Percentiles rank a stretch among this genome's conserved stretches.
Evolutionary conservation across 495 filamentous ascomycete species (phyloP).

Genomic region (Wilcoxina mikolae): DNA sequence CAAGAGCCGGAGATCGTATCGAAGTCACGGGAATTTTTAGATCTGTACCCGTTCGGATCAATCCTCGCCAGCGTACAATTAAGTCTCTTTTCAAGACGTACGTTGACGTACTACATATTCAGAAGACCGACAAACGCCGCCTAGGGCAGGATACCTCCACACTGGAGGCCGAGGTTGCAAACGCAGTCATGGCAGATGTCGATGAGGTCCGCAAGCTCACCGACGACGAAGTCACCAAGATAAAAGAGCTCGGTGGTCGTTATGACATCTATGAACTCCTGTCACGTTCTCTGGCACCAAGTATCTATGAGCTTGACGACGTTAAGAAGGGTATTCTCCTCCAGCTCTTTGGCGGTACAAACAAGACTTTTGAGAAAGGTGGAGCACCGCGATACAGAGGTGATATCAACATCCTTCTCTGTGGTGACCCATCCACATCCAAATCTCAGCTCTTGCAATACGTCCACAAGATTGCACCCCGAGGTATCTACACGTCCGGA

Average conservation of each 20-base stretch:
- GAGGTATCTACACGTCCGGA: constrained; percentile 94
- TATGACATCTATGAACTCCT: constrained; percentile 90
- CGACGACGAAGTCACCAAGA: constrained; percentile 85
- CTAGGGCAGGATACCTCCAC: constrained; percentile 85
- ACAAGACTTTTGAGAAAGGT: constrained; percentile 94
- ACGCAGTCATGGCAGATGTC: constrained; percentile 55
- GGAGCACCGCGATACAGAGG: constrained; percentile 89
- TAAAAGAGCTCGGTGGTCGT: constrained; percentile 63
- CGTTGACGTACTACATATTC: constrained; percentile 84
- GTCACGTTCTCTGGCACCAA: constrained; percentile 79
- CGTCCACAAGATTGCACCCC: constrained; percentile 91
- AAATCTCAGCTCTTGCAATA: constrained; percentile 98
- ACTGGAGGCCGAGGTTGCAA: constrained; percentile 67
- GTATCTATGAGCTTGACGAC: constrained; percentile 95
- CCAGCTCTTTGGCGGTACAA: constrained; percentile 95
- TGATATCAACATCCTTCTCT: constrained; percentile 92
- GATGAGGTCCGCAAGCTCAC: constrained; percentile 69
- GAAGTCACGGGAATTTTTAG: constrained; percentile 96
- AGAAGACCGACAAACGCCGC: constrained; percentile 88
- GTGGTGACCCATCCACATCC: constrained; percentile 94
- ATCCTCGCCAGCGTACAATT: constrained; percentile 78
- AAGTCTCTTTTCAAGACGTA: constrained; percentile 97
- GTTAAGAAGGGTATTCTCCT: constrained; percentile 96
- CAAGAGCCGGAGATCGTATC: constrained; percentile 92
- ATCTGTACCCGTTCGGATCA: constrained; percentile 86